These are phyloP conservation scores for Phytophthora fragariae DNA, from an alignment of 352 stramenopile species.

Conservation along the genomic window DNA sequence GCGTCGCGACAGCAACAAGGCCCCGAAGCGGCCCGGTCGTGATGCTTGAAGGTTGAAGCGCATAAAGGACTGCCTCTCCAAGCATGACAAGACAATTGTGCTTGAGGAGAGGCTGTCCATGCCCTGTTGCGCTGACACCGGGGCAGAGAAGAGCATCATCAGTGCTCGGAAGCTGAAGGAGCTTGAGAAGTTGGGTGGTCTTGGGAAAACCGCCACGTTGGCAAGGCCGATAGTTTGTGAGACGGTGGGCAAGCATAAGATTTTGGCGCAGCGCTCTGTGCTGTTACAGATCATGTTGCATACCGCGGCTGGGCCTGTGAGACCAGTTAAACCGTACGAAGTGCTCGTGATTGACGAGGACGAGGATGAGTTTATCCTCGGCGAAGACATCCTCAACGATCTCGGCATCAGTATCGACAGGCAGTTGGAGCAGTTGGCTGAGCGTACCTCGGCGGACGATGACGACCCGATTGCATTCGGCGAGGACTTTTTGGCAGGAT, in stretches of 20 bases:
- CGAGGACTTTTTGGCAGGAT: neutral
- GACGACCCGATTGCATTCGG: constrained; percentile 16
- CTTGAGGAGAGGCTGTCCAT: constrained; percentile 24
- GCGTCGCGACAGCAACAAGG: constrained; percentile 11
- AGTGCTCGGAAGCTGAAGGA: constrained; percentile 23
- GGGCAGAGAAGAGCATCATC: constrained; percentile 24
- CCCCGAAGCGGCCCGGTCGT: neutral
- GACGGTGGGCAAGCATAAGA: constrained; percentile 13
- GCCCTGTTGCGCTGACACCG: constrained; percentile 25
- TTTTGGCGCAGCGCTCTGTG: neutral
- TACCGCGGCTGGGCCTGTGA: constrained; percentile 8
- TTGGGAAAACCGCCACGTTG: constrained; percentile 14
- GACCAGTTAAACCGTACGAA: constrained; percentile 9
- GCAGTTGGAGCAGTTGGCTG: constrained; percentile 12
- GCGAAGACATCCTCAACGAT: constrained; percentile 13
- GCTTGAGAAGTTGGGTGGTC: constrained; percentile 18
- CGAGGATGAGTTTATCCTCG: constrained; percentile 21
- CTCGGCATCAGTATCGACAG: constrained; percentile 18
- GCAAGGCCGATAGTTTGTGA: constrained; percentile 10
- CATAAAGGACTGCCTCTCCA: constrained; percentile 23
- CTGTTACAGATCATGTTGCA: constrained; percentile 15
- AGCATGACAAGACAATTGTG: constrained; percentile 26
- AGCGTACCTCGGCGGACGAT: constrained; percentile 4
- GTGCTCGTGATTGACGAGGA: constrained; percentile 17
- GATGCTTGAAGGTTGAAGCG: constrained; percentile 26